Evolutionary conservation across 495 filamentous ascomycete species (phyloP).

Genomic region (Staphylotrichum tortipilum): DNA sequence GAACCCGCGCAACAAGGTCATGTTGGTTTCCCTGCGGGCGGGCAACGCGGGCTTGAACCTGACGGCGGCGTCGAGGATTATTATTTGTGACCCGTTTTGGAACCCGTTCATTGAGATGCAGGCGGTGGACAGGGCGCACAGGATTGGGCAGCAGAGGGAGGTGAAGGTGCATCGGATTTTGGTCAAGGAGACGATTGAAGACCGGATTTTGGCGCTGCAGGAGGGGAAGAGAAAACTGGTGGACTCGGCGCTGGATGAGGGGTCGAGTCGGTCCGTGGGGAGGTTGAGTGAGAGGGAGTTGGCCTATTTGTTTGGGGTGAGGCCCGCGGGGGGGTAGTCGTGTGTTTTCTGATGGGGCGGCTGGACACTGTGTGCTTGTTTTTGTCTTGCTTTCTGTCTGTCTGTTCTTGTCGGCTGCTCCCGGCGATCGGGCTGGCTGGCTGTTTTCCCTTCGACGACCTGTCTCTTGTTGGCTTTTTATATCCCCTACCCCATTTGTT

Average conservation of each 20-base stretch:
- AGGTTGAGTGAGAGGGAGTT: constrained; percentile 57
- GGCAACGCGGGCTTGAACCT: constrained; percentile 91
- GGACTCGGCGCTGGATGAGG: constrained; percentile 74
- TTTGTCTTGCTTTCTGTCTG: not conserved
- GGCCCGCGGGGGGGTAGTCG: too few relatives aligned
- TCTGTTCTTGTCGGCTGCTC: not conserved
- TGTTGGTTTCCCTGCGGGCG: constrained; percentile 84
- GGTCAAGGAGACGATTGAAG: constrained; percentile 73
- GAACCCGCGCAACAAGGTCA: constrained; percentile 55
- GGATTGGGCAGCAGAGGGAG: constrained; percentile 69
- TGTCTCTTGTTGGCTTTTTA: too few relatives aligned
- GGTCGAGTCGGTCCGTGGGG: constrained; percentile 53
- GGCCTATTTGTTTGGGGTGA: constrained; percentile 52
- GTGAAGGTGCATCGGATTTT: constrained; percentile 79
- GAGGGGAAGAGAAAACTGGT: constrained; percentile 74
- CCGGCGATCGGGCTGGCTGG: too few relatives aligned
- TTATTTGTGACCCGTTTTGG: constrained; percentile 94
- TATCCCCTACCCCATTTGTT: too few relatives aligned
- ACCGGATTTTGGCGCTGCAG: constrained; percentile 80
- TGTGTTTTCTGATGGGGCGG: too few relatives aligned
- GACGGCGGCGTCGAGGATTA: constrained; percentile 75
- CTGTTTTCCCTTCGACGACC: too few relatives aligned
- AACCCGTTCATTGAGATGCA: constrained; percentile 94
- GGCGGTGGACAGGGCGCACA: constrained; percentile 86
- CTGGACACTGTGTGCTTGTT: too few relatives aligned